These are phyloP conservation scores for Xylariaceae sp. DNA, from an alignment of 2,329 filamentous ascomycete species.

Conservation along the genomic window DNA sequence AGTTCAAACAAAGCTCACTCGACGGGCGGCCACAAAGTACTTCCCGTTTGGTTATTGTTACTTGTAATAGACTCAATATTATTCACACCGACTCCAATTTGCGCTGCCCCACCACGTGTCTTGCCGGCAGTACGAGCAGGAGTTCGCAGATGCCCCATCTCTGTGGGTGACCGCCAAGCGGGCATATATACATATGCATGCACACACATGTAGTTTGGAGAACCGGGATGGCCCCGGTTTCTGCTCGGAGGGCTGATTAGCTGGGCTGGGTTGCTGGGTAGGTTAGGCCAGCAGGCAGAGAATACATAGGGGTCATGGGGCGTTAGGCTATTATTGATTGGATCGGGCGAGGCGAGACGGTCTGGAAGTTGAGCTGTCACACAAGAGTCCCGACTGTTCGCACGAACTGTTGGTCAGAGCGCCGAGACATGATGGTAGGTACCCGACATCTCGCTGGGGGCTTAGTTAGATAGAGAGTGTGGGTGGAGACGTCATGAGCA, in stretches of 20 bases:
- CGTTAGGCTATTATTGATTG: not conserved
- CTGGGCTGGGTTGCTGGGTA: not conserved
- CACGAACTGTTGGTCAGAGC: conserved; percentile 41
- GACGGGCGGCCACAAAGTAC: conserved; percentile 2
- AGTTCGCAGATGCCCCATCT: conserved; percentile 22
- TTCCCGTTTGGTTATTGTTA: too few species aligned
- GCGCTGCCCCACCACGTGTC: conserved; percentile 11
- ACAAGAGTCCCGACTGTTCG: conserved; percentile 31
- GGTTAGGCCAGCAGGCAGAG: not conserved
- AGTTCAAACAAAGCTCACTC: conserved; percentile 3
- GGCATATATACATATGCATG: not conserved
- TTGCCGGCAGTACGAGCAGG: conserved; percentile 24
- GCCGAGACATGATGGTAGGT: conserved; percentile 29
- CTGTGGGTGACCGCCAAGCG: conserved; percentile 2
- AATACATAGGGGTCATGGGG: not conserved
- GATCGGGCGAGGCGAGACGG: conserved; percentile 8
- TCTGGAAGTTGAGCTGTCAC: conserved; percentile 32
- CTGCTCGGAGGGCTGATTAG: too few species aligned
- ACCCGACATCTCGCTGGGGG: conserved; percentile 2
- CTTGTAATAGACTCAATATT: too few species aligned
- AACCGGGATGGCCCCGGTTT: too few species aligned
- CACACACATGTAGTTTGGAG: too few species aligned
- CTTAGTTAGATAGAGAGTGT: not conserved
- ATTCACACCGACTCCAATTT: conserved; percentile 29
- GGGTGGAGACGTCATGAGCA: conserved; percentile 13